A percentile compares a stretch with the other conserved stretches of the same genome.
Evolutionary conservation across 116 monocot genomes (phyloP).

Genomic region (Iris pallida): DNA sequence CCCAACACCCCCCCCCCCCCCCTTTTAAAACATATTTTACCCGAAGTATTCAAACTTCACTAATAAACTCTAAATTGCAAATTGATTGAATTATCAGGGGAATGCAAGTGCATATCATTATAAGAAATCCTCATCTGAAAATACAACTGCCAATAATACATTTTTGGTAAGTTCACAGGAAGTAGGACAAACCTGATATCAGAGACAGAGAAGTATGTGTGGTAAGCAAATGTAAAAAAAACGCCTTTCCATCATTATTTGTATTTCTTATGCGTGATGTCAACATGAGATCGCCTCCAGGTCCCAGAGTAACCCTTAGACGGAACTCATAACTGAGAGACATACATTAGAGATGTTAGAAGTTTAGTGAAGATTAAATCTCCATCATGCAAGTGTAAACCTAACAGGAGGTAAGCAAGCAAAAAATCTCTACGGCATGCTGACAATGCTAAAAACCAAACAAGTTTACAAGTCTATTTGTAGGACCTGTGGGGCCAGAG

Average conservation of each 20-base stretch:
- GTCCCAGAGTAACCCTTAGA: slow-evolving; percentile 64
- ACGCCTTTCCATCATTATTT: slow-evolving; percentile 75
- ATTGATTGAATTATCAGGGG: too few species aligned
- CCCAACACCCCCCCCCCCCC: too few species aligned
- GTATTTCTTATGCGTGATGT: slow-evolving; percentile 89
- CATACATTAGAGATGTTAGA: neutral
- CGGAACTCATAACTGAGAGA: slow-evolving; percentile 71
- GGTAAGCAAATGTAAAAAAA: slow-evolving; percentile 81
- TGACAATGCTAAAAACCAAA: neutral
- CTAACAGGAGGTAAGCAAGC: neutral
- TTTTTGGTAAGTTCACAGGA: neutral
- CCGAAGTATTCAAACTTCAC: too few species aligned
- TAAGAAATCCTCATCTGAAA: too few species aligned
- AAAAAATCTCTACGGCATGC: too few species aligned
- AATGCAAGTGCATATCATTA: too few species aligned
- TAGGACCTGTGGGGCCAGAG: slow-evolving; percentile 77
- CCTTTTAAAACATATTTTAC: too few species aligned
- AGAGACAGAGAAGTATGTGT: slow-evolving; percentile 78
- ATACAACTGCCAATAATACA: too few species aligned
- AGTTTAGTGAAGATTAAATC: neutral
- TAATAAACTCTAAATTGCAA: too few species aligned
- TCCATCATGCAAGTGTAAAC: neutral
- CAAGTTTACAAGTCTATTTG: neutral
- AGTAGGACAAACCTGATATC: slow-evolving; percentile 68
- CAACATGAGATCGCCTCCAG: slow-evolving; percentile 74